phyloP scores from a whole-genome alignment of 441 rosid genomes.

The Mallotus japonicus region DNA sequence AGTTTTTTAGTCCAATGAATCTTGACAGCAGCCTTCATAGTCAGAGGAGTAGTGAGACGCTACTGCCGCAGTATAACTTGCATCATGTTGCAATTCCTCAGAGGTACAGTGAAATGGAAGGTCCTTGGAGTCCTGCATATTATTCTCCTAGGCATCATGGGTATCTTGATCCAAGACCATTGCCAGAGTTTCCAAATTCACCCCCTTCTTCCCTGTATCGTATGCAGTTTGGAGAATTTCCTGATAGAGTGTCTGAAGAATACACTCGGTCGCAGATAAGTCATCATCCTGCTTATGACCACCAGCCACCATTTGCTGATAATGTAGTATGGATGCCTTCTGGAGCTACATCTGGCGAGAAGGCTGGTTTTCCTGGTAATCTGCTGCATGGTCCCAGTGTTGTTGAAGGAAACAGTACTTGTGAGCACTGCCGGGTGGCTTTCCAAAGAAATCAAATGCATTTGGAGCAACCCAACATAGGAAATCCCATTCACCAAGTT shows the following conservation, averaged over 20 bases:
- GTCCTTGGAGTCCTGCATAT: constrained; percentile 86
- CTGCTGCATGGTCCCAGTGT: constrained; percentile 56
- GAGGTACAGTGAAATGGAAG: constrained; percentile 76
- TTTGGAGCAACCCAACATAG: constrained; percentile 62
- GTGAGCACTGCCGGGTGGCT: constrained; percentile 63
- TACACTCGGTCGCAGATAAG: constrained; percentile 50
- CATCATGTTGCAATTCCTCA: constrained; percentile 70
- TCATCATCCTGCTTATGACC: constrained; percentile 56
- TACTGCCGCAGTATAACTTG: constrained; percentile 55
- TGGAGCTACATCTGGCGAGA: constrained; percentile 61
- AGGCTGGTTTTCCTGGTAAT: constrained; percentile 76
- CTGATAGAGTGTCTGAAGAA: constrained; percentile 77
- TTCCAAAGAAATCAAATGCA: constrained; percentile 61
- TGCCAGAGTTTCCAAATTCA: constrained; percentile 68
- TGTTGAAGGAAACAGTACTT: constrained; percentile 57
- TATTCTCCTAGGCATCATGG: constrained; percentile 89
- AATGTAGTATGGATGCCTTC: constrained; percentile 76
- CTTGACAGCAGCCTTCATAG: constrained; percentile 54
- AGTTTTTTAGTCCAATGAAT: constrained; percentile 50
- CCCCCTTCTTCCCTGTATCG: constrained; percentile 74
- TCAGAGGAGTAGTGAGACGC: constrained; percentile 53
- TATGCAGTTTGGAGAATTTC: constrained; percentile 60
- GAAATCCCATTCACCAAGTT: constrained; percentile 50
- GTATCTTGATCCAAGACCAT: constrained; percentile 61
- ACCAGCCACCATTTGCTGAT: constrained; percentile 60